Conservation (phyloP, 805 yeast genomes). For the Metschnikowia picachoensis region DNA sequence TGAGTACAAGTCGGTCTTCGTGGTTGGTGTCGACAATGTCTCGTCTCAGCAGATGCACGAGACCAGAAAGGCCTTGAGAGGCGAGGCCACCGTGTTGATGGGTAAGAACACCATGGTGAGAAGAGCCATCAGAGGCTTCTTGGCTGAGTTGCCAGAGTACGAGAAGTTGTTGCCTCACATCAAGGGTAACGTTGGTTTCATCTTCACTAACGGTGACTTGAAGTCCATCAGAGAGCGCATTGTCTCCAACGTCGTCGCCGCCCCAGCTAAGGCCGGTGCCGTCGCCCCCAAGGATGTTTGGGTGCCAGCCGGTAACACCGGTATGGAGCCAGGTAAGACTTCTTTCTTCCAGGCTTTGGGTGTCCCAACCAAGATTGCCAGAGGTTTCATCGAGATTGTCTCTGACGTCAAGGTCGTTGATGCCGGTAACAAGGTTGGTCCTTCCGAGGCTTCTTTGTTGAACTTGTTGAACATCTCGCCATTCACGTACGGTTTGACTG, state of each 20-base stretch:
- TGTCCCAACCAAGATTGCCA: conserved; percentile 99
- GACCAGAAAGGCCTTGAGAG: conserved; percentile 95
- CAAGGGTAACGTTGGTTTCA: conserved; percentile 99
- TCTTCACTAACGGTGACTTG: conserved; percentile 96
- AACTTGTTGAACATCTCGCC: conserved; percentile 99
- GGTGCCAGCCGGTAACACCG: conserved; percentile 99
- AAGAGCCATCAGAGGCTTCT: conserved; percentile 97
- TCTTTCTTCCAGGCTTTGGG: conserved; percentile 99
- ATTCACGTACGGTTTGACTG: conserved; percentile 96
- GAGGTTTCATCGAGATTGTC: conserved; percentile 99
- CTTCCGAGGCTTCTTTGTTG: conserved; percentile 96
- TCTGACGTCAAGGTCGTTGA: conserved; percentile 93
- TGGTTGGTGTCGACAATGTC: conserved; percentile 99
- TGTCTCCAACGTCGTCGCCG: conserved; percentile 93
- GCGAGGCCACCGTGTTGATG: conserved; percentile 93
- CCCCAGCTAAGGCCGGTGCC: conserved; percentile 99
- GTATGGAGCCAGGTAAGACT: conserved; percentile 99
- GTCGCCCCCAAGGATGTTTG: conserved; percentile 96
- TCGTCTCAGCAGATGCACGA: conserved; percentile 99
- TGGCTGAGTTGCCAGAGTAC: conserved; percentile 89
- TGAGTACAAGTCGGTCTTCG: conserved; percentile 96
- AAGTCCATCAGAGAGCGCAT: conserved; percentile 87
- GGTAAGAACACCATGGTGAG: conserved; percentile 99
- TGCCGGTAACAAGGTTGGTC: conserved; percentile 88
- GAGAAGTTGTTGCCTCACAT: conserved; percentile 94